Evolutionary conservation across 2,329 filamentous ascomycete genomes (phyloP).

Genomic region (Incumbomyces lentus): DNA sequence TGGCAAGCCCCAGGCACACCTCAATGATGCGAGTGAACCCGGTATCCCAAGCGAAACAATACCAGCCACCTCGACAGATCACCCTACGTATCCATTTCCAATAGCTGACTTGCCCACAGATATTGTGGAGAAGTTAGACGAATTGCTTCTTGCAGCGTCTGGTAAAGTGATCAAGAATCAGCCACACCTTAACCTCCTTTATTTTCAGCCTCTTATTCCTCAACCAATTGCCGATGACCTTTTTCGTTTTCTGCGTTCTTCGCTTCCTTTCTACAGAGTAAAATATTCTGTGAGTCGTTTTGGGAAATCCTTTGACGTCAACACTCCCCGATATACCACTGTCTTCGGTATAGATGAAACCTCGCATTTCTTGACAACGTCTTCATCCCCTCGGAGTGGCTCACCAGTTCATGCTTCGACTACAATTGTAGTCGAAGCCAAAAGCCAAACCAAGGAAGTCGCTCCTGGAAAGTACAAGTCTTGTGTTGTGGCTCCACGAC

Average conservation of each 20-base stretch:
- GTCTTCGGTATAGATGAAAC: conserved; percentile 56
- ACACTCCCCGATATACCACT: conserved; percentile 51
- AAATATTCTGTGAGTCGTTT: conserved; percentile 62
- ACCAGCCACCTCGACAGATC: conserved; percentile 16
- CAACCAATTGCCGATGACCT: conserved; percentile 45
- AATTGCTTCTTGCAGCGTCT: conserved; percentile 34
- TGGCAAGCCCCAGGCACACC: not conserved
- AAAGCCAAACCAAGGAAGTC: conserved; percentile 22
- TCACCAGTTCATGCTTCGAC: conserved; percentile 23
- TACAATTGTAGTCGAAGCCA: conserved; percentile 12
- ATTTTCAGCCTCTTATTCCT: conserved; percentile 64
- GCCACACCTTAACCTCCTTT: conserved; percentile 61
- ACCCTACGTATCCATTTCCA: conserved; percentile 44
- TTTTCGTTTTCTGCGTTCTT: conserved; percentile 60
- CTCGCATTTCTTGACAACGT: conserved; percentile 40
- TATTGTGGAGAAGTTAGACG: conserved; percentile 31
- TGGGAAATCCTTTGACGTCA: conserved; percentile 51
- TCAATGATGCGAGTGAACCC: too few species aligned
- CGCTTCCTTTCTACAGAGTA: conserved; percentile 66
- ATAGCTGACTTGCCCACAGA: conserved; percentile 38
- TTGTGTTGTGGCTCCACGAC: conserved; percentile 48
- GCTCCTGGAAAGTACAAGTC: conserved; percentile 40
- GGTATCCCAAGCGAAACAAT: too few species aligned
- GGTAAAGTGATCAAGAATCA: conserved; percentile 53
- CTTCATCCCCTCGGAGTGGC: conserved; percentile 15